These are phyloP conservation scores for Kluyveromyces marxianus DNA, from an alignment of 1,139 yeast genomes.

Conservation along the genomic window DNA sequence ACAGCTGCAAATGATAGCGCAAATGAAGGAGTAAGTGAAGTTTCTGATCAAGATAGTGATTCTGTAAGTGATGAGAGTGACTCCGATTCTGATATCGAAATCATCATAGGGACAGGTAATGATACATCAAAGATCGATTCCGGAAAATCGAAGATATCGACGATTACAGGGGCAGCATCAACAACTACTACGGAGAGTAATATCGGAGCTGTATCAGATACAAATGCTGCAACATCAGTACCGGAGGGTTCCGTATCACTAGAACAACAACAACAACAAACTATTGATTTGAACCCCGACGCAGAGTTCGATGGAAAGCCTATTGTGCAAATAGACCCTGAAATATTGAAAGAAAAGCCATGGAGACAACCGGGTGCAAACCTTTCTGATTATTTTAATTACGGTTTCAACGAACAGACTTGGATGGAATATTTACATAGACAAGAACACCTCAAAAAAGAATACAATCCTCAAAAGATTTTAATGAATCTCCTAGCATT, in stretches of 20 bases:
- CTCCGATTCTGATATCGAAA: constrained; percentile 56
- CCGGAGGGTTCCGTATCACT: constrained; percentile 23
- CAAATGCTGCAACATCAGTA: constrained; percentile 21
- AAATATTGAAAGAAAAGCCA: constrained; percentile 83
- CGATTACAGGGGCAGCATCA: constrained; percentile 22
- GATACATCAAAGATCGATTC: constrained; percentile 31
- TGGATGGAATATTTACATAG: constrained; percentile 92
- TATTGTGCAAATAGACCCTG: constrained; percentile 74
- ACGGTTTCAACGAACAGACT: constrained; percentile 91
- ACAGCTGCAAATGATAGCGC: background rate
- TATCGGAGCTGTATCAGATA: constrained; percentile 20
- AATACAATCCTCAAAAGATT: constrained; percentile 54
- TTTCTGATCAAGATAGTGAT: background rate
- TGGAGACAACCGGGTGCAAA: constrained; percentile 99
- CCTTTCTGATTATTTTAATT: constrained; percentile 86
- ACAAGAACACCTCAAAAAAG: constrained; percentile 76
- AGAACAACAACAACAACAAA: constrained; percentile 29
- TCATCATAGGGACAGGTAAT: constrained; percentile 47
- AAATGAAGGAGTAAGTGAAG: constrained; percentile 1
- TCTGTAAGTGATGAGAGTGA: constrained; percentile 5
- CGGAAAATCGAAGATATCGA: constrained; percentile 8
- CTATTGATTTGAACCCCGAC: constrained; percentile 67
- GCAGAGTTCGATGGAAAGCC: constrained; percentile 81
- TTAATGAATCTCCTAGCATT: constrained; percentile 37
- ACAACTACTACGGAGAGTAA: constrained; percentile 21